These are phyloP conservation scores for Lactifluus subvellereus DNA, from an alignment of 768 basidiomycete genomes.

Conservation along the genomic window DNA sequence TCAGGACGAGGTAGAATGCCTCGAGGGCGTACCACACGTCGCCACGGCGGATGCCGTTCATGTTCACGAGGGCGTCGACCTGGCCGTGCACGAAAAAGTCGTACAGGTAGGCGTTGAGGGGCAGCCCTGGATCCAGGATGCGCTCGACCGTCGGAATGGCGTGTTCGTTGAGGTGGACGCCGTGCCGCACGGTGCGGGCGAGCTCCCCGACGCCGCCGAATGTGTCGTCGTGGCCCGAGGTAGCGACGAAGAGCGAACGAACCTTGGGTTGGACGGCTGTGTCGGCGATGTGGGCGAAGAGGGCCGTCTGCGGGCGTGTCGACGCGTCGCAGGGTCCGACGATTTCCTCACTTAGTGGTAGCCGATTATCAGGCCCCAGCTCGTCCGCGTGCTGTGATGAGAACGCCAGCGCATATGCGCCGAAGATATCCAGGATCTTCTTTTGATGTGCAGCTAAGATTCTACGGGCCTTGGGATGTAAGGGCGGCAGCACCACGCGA, in stretches of 20 bases:
- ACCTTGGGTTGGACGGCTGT: slow-evolving; percentile 37
- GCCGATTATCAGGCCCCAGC: slow-evolving; percentile 39
- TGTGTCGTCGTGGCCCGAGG: slow-evolving; percentile 56
- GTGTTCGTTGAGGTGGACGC: slow-evolving; percentile 52
- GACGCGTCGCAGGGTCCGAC: slow-evolving; percentile 23
- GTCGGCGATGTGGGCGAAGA: slow-evolving; percentile 37
- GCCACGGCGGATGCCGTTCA: slow-evolving; percentile 55
- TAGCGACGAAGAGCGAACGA: slow-evolving; percentile 61
- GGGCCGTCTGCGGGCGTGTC: slow-evolving; percentile 9
- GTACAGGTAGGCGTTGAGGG: slow-evolving; percentile 41
- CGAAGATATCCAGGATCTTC: slow-evolving; percentile 49
- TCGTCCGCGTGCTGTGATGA: slow-evolving; percentile 34
- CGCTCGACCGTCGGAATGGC: slow-evolving; percentile 51
- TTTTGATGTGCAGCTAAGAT: slow-evolving; percentile 44
- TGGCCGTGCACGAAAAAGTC: slow-evolving; percentile 71
- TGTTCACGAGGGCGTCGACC: slow-evolving; percentile 38
- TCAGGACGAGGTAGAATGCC: slow-evolving; percentile 49
- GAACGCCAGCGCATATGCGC: slow-evolving; percentile 48
- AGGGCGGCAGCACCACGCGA: slow-evolving; percentile 47
- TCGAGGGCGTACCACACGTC: slow-evolving; percentile 63
- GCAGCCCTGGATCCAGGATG: slow-evolving; percentile 28
- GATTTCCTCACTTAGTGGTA: slow-evolving; percentile 44
- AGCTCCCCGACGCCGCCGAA: slow-evolving; percentile 51
- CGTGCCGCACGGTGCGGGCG: slow-evolving; percentile 43
- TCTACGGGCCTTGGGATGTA: slow-evolving; percentile 37